Conservation (phyloP, 169 alveolate species). For the Cryptosporidium muris region DNA sequence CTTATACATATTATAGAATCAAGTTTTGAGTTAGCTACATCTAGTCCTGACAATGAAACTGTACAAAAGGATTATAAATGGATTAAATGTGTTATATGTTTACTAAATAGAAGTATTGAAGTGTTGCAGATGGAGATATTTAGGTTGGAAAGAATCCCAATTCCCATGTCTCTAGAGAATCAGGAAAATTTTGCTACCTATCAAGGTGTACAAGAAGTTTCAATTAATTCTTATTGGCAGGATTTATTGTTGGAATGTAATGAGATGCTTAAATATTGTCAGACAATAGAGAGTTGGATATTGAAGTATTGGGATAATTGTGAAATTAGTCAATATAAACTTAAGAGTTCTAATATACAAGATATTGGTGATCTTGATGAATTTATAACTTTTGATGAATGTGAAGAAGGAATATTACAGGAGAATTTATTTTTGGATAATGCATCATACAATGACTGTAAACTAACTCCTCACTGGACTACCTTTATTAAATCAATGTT, state of each 20-base stretch:
- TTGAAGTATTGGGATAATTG: not conserved
- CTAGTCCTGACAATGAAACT: not conserved
- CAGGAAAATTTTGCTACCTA: not conserved
- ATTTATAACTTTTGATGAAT: slow-evolving; percentile 54
- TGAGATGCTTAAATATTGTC: slow-evolving; percentile 25
- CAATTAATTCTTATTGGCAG: slow-evolving; percentile 5
- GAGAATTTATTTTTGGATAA: not conserved
- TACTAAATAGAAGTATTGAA: slow-evolving; percentile 23
- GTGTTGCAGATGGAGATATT: slow-evolving; percentile 31
- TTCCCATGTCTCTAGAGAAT: slow-evolving; percentile 6
- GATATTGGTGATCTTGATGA: slow-evolving; percentile 35
- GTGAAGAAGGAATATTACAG: slow-evolving; percentile 58
- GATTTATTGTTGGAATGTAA: slow-evolving; percentile 2
- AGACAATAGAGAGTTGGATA: slow-evolving; percentile 17
- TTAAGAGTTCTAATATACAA: not conserved
- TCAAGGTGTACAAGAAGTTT: not conserved
- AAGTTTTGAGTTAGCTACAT: slow-evolving; percentile 14
- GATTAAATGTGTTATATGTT: slow-evolving; percentile 14
- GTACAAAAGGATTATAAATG: slow-evolving; percentile 19
- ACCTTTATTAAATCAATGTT: slow-evolving; percentile 59
- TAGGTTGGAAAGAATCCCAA: slow-evolving; percentile 49
- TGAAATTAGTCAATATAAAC: not conserved
- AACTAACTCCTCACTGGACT: slow-evolving; percentile 59
- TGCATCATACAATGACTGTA: slow-evolving; percentile 42
- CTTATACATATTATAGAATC: slow-evolving; percentile 9